Percentiles rank a stretch among this genome's conserved stretches.
Evolutionary conservation across 352 stramenopile species (phyloP).

Genomic region (Elongisporangium anandrum): DNA sequence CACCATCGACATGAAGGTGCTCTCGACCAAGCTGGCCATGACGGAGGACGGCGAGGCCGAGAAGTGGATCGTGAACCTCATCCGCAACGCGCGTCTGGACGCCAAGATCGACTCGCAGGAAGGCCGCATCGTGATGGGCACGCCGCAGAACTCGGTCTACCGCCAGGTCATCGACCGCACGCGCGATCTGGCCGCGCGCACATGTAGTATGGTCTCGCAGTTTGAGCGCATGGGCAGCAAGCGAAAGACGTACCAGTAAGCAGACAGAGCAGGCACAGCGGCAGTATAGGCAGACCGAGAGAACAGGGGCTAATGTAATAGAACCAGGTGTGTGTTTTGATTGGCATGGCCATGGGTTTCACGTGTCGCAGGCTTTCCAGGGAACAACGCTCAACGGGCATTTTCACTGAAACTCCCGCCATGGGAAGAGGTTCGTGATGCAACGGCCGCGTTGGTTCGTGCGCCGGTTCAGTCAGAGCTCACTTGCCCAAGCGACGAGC

Average conservation of each 20-base stretch:
- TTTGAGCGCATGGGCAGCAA: conserved; percentile 80
- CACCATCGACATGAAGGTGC: conserved; percentile 97
- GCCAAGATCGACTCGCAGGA: conserved; percentile 98
- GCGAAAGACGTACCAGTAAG: conserved; percentile 71
- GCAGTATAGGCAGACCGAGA: no score
- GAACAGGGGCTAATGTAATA: not conserved
- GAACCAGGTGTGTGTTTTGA: conserved; percentile 1
- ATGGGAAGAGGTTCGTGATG: not conserved
- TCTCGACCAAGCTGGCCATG: conserved; percentile 97
- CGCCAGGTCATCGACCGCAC: conserved; percentile 98
- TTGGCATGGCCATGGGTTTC: not conserved
- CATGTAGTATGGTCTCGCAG: conserved; percentile 83
- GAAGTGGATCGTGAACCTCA: conserved; percentile 99
- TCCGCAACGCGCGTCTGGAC: conserved; percentile 95
- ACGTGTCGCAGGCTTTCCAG: not conserved
- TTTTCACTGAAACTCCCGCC: not conserved
- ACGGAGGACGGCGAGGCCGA: conserved; percentile 94
- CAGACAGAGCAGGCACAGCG: not conserved
- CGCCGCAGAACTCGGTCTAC: conserved; percentile 91
- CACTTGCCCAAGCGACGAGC: not conserved
- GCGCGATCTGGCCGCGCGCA: conserved; percentile 92
- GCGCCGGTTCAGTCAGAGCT: not conserved
- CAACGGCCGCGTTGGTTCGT: not conserved
- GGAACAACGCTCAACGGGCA: not conserved
- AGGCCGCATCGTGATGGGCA: conserved; percentile 97